Conservation (phyloP, 2,329 filamentous ascomycete genomes). For the Monilinia laxa region DNA sequence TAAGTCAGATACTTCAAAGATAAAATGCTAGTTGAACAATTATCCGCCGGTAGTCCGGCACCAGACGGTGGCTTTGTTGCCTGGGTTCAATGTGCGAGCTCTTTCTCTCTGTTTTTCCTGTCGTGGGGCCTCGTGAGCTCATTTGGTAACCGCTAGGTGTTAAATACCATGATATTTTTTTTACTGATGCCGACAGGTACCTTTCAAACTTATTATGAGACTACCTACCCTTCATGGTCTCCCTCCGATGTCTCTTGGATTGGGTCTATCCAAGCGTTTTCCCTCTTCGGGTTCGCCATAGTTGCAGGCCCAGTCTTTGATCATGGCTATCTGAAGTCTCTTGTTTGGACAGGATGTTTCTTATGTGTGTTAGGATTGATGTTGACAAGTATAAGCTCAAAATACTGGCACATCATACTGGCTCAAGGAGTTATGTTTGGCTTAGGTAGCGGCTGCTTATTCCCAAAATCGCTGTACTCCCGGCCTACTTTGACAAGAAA, state of each 20-base stretch:
- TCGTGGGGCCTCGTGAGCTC: slow-evolving; percentile 42
- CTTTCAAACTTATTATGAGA: slow-evolving; percentile 48
- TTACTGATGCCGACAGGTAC: slow-evolving; percentile 36
- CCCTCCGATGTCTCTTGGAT: slow-evolving; percentile 47
- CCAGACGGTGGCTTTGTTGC: slow-evolving; percentile 1
- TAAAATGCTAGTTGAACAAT: slow-evolving; percentile 3
- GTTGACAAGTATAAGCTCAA: slow-evolving; percentile 42
- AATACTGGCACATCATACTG: slow-evolving; percentile 47
- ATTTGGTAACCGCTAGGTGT: slow-evolving; percentile 35
- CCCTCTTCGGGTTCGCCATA: slow-evolving; percentile 45
- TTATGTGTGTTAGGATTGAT: slow-evolving; percentile 44
- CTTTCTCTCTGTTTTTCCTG: not conserved
- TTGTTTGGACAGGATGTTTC: slow-evolving; percentile 34
- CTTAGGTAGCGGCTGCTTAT: slow-evolving; percentile 45
- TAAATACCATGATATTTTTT: not conserved
- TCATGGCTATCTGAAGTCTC: slow-evolving; percentile 42
- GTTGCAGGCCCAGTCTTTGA: slow-evolving; percentile 44
- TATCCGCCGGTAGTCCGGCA: not conserved
- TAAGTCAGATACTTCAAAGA: no score
- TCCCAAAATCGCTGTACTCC: slow-evolving; percentile 43
- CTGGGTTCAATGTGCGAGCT: slow-evolving; percentile 8
- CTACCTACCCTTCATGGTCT: slow-evolving; percentile 37
- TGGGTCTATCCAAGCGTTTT: slow-evolving; percentile 45
- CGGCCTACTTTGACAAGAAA: slow-evolving; percentile 46
- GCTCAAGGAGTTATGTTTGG: slow-evolving; percentile 46